These are phyloP conservation scores for Fusarium domesticum DNA, from an alignment of 2,329 filamentous ascomycete genomes.

Conservation along the genomic window DNA sequence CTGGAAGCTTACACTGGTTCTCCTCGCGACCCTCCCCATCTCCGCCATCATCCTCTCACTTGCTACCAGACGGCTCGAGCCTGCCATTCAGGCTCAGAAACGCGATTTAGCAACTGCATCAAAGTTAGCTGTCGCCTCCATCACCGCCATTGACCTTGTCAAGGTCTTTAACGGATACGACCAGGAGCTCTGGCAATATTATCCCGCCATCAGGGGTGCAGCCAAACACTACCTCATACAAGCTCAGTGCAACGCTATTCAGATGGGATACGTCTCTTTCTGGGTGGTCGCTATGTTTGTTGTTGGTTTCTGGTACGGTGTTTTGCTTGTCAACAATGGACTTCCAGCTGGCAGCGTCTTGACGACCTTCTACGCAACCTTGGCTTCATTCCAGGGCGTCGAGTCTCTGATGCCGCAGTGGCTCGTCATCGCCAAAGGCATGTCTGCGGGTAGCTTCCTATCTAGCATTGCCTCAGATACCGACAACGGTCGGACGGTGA, in stretches of 20 bases:
- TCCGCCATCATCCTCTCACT: conserved; percentile 58
- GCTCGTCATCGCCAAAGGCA: conserved; percentile 74
- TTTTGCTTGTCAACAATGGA: conserved; percentile 61
- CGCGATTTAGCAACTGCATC: conserved; percentile 65
- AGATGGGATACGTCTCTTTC: conserved; percentile 71
- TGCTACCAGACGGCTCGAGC: conserved; percentile 59
- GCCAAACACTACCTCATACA: conserved; percentile 64
- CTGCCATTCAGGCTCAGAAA: conserved; percentile 68
- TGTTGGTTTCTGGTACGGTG: conserved; percentile 86
- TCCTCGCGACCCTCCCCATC: conserved; percentile 69
- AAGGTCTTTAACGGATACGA: conserved; percentile 79
- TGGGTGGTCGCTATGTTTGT: conserved; percentile 78
- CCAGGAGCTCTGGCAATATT: conserved; percentile 67
- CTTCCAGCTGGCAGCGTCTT: conserved; percentile 65
- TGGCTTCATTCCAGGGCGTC: conserved; percentile 73
- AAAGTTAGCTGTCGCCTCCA: conserved; percentile 66
- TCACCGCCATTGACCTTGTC: conserved; percentile 76
- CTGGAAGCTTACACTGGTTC: conserved; percentile 79
- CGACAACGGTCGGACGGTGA: background rate
- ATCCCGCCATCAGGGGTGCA: conserved; percentile 53
- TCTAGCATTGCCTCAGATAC: conserved; percentile 41
- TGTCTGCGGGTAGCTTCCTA: conserved; percentile 66
- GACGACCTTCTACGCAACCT: conserved; percentile 80
- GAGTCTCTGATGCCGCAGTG: conserved; percentile 74
- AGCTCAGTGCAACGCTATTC: conserved; percentile 64